These are phyloP conservation scores for Berberis thunbergii DNA, from an alignment of 164 flowering plant species.

Conservation along the genomic window DNA sequence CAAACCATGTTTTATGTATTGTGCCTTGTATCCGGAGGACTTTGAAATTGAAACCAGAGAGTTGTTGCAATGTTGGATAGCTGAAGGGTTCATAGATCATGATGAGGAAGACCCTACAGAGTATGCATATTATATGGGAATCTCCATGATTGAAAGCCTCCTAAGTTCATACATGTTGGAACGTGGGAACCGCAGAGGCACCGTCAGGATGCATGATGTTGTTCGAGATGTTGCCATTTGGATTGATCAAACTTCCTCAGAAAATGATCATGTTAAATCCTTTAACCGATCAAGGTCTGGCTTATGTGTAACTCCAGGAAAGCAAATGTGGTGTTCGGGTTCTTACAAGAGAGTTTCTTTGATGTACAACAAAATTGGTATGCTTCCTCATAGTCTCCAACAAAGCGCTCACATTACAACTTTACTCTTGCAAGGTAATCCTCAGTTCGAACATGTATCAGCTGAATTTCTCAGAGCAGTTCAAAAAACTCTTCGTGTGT, in stretches of 20 bases:
- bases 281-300: not conserved
- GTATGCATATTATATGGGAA: not conserved
- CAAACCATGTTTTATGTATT: conserved; percentile 15
- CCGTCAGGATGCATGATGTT: conserved; percentile 6
- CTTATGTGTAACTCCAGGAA: not conserved
- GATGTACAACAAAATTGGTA: not conserved
- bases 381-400: not conserved
- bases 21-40: conserved; percentile 19
- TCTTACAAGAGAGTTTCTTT: not conserved
- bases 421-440: not conserved
- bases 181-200: not conserved
- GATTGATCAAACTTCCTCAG: not conserved
- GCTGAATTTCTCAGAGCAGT: not conserved
- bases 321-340: not conserved
- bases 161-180: conserved; percentile 5
- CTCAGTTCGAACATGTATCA: not conserved
- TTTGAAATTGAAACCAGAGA: not conserved
- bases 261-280: not conserved
- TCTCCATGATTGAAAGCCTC: conserved; percentile 2
- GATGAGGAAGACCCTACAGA: not conserved
- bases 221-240: conserved; percentile 8
- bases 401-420: not conserved
- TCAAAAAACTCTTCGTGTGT: not conserved
- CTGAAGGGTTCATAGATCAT: not conserved
- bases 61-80: conserved; percentile 2